Base-by-base conservation (phyloP, 345 rosid species). In the Citrus sinensis region DNA sequence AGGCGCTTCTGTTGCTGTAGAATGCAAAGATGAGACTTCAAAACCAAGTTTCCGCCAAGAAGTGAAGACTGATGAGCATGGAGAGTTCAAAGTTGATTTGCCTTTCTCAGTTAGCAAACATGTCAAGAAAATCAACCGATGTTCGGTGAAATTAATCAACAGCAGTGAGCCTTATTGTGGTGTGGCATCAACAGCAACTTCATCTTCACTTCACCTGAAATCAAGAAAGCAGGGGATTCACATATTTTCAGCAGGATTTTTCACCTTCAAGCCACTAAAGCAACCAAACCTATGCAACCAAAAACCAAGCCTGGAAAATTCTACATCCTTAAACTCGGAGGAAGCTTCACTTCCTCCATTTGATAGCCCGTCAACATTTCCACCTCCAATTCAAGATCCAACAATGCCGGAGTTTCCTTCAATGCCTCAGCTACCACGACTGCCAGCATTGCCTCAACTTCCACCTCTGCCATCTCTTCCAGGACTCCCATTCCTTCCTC, bases 231-330 rank as follows among this genome's bases (percentile, higher is more conserved):
- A 82, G 3, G 91, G 94, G 69, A 73, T 77, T 6, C 86, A 87
- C 17, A 79, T 96, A 37, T 96, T 92, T 90, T 96, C 97, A 4
- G 97, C 99, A n/a, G 99, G 99, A 0, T 85, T 89, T 83, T 94
- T 94, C 86, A 83, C 93, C 64, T 94, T 96, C 88, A 96, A 87
- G 87, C 99, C 98, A 0, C 74, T 81, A 27, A 89, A 81, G 11
- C 97, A 82, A 74, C 95, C 98, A 7, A 65, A 59, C 34, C 73
- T 90, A 2, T 96, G 97, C 81, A 88, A 82, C 80, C 88, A 88
- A 74, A 88, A 92, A 82, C 92, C 88, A 0, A 87, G 85, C 5
- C 49, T 66, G n/a, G 64, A 75, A 14, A 35, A 73, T 61, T 34
- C 78, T 7, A 14, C 46, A 67, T 67, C 69, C 42, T 24, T 83